Evolutionary conservation across 164 flowering plant species (phyloP).

Genomic region (Tetrastigma voinierianum): DNA sequence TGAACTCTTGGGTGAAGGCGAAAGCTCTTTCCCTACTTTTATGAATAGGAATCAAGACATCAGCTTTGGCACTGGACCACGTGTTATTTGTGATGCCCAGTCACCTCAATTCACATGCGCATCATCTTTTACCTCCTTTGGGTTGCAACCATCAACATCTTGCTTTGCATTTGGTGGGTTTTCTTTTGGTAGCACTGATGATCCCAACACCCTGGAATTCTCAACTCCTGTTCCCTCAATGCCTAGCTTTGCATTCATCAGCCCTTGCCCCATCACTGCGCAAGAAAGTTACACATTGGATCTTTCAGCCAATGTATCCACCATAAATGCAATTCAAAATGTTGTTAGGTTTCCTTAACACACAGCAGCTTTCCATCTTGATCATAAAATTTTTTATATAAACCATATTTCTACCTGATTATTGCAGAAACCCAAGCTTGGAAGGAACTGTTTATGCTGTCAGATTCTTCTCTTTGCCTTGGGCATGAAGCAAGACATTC

Average conservation of each 20-base stretch:
- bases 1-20: slow-evolving; percentile 16
- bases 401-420: not conserved
- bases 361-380: not conserved
- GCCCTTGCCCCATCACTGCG: slow-evolving; percentile 30
- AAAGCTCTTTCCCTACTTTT: slow-evolving; percentile 26
- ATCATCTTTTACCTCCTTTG: slow-evolving; percentile 69
- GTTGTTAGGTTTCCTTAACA: slow-evolving; percentile 23
- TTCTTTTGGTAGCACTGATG: slow-evolving; percentile 46
- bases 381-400: not conserved
- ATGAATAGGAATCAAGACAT: slow-evolving; percentile 45
- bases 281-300: slow-evolving; percentile 22
- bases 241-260: slow-evolving; percentile 71
- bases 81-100: slow-evolving; percentile 26
- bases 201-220: slow-evolving; percentile 32
- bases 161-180: slow-evolving; percentile 37
- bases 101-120: slow-evolving; percentile 65
- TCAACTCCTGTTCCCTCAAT: slow-evolving; percentile 47
- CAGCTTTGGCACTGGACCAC: slow-evolving; percentile 57
- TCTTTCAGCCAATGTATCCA: slow-evolving; percentile 18
- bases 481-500: slow-evolving; percentile 16
- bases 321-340: slow-evolving; percentile 27
- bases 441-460: slow-evolving; percentile 30
- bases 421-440: slow-evolving; percentile 42
- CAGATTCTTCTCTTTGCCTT: slow-evolving; percentile 23
- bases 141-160: slow-evolving; percentile 35